phyloP scores from a whole-genome alignment of 2,329 filamentous ascomycete species.

The Exophiala sp. region DNA sequence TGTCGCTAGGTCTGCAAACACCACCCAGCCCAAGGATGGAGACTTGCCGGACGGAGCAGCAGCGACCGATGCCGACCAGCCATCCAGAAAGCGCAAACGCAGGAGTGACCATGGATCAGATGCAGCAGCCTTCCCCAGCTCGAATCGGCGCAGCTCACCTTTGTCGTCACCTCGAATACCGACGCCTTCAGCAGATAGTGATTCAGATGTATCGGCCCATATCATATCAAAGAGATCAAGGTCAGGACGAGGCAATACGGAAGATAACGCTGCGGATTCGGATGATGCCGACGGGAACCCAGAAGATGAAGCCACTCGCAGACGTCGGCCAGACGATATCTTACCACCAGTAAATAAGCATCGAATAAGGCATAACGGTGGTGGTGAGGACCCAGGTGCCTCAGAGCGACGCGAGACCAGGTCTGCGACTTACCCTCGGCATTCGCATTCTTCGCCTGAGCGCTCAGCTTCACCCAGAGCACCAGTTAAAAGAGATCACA shows the following conservation, averaged over 20 bases:
- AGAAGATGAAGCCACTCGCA: slow-evolving; percentile 18
- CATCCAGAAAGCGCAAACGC: slow-evolving; percentile 28
- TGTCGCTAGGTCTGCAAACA: slow-evolving; percentile 11
- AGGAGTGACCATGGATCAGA: slow-evolving; percentile 17
- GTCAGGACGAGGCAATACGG: not conserved
- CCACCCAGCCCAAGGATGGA: slow-evolving; percentile 8
- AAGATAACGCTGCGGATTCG: slow-evolving; percentile 9
- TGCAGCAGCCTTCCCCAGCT: slow-evolving; percentile 15
- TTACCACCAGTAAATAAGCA: slow-evolving; percentile 21
- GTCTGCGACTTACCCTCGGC: slow-evolving; percentile 31
- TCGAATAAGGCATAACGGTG: slow-evolving; percentile 21
- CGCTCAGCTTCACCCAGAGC: slow-evolving; percentile 30
- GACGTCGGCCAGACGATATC: slow-evolving; percentile 26
- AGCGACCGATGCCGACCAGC: slow-evolving; percentile 21
- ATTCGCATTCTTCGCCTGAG: slow-evolving; percentile 27
- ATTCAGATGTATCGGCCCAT: slow-evolving; percentile 24
- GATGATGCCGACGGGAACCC: slow-evolving; percentile 15
- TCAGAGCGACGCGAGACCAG: slow-evolving; percentile 31
- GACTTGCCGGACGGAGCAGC: slow-evolving; percentile 11
- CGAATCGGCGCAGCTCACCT: slow-evolving; percentile 28
- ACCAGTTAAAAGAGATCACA: slow-evolving; percentile 22
- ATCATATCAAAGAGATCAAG: slow-evolving; percentile 11
- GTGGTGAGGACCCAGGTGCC: slow-evolving; percentile 16
- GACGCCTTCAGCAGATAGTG: slow-evolving; percentile 24
- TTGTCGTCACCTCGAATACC: slow-evolving; percentile 26